phyloP scores from a whole-genome alignment of 257 asterid genomes.

The Solanum neorickii region DNA sequence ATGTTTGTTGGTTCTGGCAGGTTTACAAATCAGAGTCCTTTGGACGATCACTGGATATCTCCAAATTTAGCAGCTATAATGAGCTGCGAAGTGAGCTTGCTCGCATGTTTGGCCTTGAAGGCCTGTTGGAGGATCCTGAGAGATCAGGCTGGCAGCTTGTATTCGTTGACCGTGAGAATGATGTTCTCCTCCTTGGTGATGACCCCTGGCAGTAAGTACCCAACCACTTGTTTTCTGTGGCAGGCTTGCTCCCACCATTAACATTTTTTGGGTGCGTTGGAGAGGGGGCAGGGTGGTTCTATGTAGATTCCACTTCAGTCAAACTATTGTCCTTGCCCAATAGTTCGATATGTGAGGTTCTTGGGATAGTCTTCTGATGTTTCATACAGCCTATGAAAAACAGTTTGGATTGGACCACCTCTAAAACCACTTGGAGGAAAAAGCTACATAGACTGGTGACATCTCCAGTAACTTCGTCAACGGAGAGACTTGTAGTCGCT shows the following conservation, averaged over 20 bases:
- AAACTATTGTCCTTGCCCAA: neutral
- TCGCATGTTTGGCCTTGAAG: slow-evolving; percentile 87
- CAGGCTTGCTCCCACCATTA: neutral
- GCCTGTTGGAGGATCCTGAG: slow-evolving; percentile 89
- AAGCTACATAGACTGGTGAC: neutral
- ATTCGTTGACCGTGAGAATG: slow-evolving; percentile 94
- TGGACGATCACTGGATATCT: slow-evolving; percentile 84
- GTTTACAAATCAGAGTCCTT: slow-evolving; percentile 86
- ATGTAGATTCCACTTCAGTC: neutral
- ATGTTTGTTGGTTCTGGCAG: slow-evolving; percentile 17
- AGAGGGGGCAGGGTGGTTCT: neutral
- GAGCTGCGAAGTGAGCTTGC: slow-evolving; percentile 97
- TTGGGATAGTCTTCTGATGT: neutral
- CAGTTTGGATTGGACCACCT: neutral
- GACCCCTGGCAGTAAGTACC: slow-evolving; percentile 96
- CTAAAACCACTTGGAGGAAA: neutral
- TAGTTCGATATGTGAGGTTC: neutral
- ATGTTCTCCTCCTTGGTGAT: slow-evolving; percentile 95
- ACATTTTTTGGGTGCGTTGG: neutral
- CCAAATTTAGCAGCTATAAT: slow-evolving; percentile 84
- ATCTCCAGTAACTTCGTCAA: neutral
- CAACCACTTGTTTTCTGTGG: neutral
- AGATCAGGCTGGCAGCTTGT: slow-evolving; percentile 99
- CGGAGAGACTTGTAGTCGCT: neutral
- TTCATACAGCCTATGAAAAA: neutral